Base-by-base conservation (phyloP, 148 eudicot genomes). In the Cornus florida region DNA sequence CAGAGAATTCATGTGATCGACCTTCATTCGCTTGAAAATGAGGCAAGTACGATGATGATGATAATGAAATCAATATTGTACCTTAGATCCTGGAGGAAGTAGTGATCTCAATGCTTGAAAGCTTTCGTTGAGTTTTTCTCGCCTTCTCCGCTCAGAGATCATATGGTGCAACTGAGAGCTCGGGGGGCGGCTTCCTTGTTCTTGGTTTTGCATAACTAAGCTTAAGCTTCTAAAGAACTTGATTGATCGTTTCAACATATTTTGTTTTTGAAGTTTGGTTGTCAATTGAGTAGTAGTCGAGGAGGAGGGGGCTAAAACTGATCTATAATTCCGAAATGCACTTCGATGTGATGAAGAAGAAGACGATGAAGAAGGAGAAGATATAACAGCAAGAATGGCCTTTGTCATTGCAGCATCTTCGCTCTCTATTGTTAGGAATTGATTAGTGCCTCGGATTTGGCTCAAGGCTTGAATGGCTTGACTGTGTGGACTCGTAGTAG, bases 41-140 rank as follows among this genome's bases (percentile, higher is more conserved):
- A n/a, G n/a, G 28, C 28, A 28, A 28, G 28, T n/a, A n/a, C n/a
- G 28, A 28, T 28, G 28, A 28, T 16, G 20, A 16, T 16, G 5
- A 39, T 7, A 16, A 2, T 23, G 11, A 2, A 14, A 33, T 23
- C 0, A 80, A 2, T 12, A 1, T 75, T 48, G 19, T 87, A 95
- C 98, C 98, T 95, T 95, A 33, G 98, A 85, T 57, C 96, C 93
- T 0, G 89, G 87, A 83, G 99, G 99, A 75, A 95, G 96, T 53
- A 96, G 81, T 66, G 95, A 84, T 82, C 97, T 86, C 77, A 96
- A 82, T 3, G 87, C 85, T 69, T 88, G 95, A 50, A 96, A 92
- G 85, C 94, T 96, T 24, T 93, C 98, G 67, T 92, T 96, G 67
- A 93, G 90, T 71, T 96, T 96, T 78, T 92, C 95, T 48, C 99